Evolutionary conservation across 192 early-diverging fungal species (phyloP), one percentile per base, ranked within the genome.

Genomic region (Coemansia sp.): DNA sequence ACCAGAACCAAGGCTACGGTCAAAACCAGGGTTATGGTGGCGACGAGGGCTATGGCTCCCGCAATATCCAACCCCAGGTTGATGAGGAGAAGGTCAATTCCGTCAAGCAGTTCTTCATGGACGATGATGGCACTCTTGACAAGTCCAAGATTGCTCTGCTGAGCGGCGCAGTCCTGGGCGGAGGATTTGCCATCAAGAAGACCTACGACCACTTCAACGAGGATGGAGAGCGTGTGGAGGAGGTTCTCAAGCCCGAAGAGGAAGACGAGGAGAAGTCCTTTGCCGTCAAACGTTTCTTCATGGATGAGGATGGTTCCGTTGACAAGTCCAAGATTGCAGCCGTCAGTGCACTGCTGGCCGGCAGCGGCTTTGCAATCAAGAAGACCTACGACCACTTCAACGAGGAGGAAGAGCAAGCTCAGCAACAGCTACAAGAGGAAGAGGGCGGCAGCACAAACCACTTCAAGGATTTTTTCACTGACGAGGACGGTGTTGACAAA

Each of bases 401-500:
- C 17, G n/a, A 59, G 32, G 50, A 62, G 22, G 63, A 72, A 14
- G 63, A 66, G 59, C 7, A 59, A 22, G n/a, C 54, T 29, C 55
- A 68, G 59, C 19, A 57, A 50, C 17, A 54, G n/a, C 57, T 51
- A 42, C 30, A 64, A 29, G 19, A 51, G 31, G 55, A 59, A 4
- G 46, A 68, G 57, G 33, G 56, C 5, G 56, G 57, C 57, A 56
- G 46, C 32, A 59, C 54, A 7, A 62, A 67, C 39, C 23, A 25
- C 33, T 46, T 66, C 52, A 61, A 66, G 63, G 33, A 63, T 21
- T 74, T 70, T 52, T 76, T 67, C 39, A 54, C 29, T 17, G 51
- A 71, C 32, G 68, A 71, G n/a, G 74, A 76, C 14, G 74, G 69
- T 19, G 25, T 67, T 17, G 57, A 67, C 68, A 76, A 76, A 64